Evolutionary conservation across 2,329 filamentous ascomycete genomes (phyloP).

Genomic region (Paecilomyces niveus): DNA sequence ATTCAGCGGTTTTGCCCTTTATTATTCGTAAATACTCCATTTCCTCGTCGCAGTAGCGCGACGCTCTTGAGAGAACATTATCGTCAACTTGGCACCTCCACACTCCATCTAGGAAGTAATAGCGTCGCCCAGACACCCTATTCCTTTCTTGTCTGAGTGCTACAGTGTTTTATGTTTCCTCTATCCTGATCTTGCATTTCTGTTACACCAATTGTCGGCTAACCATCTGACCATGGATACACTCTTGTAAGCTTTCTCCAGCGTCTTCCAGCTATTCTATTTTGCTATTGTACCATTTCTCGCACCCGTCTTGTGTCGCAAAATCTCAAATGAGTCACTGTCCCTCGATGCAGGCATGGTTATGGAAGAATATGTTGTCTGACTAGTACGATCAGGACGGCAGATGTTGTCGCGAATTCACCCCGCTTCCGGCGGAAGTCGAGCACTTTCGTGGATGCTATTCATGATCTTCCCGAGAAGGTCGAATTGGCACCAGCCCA

Average conservation of each 20-base stretch:
- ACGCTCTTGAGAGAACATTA: not conserved
- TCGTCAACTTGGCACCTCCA: not conserved
- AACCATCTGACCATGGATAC: constrained; percentile 46
- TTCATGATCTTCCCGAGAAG: constrained; percentile 84
- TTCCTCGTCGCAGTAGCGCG: not conserved
- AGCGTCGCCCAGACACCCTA: not conserved
- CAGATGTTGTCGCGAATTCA: constrained; percentile 85
- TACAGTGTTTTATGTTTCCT: not conserved
- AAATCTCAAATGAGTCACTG: not conserved
- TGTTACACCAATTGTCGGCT: constrained; percentile 5
- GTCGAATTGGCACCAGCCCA: constrained; percentile 85
- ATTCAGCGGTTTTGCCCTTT: not conserved
- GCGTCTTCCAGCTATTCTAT: not conserved
- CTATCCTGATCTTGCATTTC: not conserved
- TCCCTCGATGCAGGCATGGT: not conserved
- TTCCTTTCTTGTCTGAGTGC: not conserved
- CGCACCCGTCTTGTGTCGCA: not conserved
- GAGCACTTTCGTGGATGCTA: constrained; percentile 93
- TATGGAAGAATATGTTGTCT: constrained; percentile 5
- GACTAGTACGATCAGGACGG: constrained; percentile 54
- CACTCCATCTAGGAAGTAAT: not conserved
- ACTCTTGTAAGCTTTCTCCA: constrained; percentile 33
- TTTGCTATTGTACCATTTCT: not conserved
- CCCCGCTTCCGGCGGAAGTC: constrained; percentile 86
- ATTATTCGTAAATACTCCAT: not conserved